Conservation (phyloP, 2,329 filamentous ascomycete species). For the Fusarium multiceps region DNA sequence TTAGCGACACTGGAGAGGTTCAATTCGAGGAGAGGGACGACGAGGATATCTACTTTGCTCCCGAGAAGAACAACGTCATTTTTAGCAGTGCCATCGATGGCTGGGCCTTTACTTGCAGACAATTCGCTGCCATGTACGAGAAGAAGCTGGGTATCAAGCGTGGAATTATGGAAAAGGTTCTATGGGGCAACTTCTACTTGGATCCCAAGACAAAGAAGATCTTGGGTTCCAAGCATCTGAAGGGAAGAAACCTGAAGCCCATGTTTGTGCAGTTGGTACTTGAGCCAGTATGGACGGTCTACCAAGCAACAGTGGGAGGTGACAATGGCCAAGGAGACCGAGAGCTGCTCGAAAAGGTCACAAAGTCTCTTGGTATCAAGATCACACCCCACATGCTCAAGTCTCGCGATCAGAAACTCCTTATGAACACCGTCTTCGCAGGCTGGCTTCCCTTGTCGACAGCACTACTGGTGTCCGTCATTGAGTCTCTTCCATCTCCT, state of each 20-base stretch:
- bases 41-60: constrained; percentile 97
- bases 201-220: constrained; percentile 98
- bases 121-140: constrained; percentile 93
- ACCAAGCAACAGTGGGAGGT: constrained; percentile 87
- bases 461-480: constrained; percentile 90
- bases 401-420: constrained; percentile 83
- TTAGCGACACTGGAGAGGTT: constrained; percentile 67
- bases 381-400: constrained; percentile 86
- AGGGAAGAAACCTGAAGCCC: constrained; percentile 89
- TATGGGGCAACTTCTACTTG: constrained; percentile 97
- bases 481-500: constrained; percentile 91
- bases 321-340: constrained; percentile 86
- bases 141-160: constrained; percentile 97
- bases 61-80: constrained; percentile 98
- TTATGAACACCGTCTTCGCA: constrained; percentile 88
- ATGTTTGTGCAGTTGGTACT: constrained; percentile 98
- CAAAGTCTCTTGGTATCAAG: constrained; percentile 86
- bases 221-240: constrained; percentile 89
- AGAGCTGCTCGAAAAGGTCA: constrained; percentile 89
- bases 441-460: constrained; percentile 94
- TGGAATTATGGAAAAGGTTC: constrained; percentile 85
- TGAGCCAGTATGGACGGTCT: constrained; percentile 96
- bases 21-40: constrained; percentile 93
- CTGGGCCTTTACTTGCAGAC: constrained; percentile 97
- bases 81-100: constrained; percentile 97